Evolutionary conservation across 2,329 filamentous ascomycete species (phyloP).

Genomic region (Pyrenophora graminea): DNA sequence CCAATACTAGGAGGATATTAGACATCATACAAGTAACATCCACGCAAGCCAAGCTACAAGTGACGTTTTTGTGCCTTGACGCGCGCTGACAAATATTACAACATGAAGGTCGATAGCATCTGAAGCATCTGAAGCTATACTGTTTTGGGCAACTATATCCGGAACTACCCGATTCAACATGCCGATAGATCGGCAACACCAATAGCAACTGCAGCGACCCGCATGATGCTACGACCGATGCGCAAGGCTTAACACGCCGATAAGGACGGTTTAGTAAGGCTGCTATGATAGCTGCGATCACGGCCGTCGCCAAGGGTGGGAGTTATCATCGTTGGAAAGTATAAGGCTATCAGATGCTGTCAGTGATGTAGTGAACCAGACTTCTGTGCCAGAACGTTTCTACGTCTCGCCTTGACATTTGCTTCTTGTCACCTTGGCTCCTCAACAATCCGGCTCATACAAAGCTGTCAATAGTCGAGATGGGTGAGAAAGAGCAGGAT

Average conservation of each 20-base stretch:
- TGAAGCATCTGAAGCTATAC: constrained; percentile 5
- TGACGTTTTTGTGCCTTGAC: neutral
- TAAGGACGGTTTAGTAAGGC: constrained; percentile 9
- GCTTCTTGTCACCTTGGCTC: neutral
- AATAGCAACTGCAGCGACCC: constrained; percentile 15
- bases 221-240: constrained; percentile 19
- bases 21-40: constrained; percentile 3
- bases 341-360: constrained; percentile 5
- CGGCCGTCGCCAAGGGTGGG: constrained; percentile 25
- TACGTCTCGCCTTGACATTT: too few species aligned
- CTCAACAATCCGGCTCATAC: neutral
- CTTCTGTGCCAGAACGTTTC: too few species aligned
- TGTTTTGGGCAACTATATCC: constrained; percentile 18
- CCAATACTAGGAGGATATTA: constrained; percentile 1
- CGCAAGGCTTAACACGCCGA: constrained; percentile 15
- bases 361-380: neutral
- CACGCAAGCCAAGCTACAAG: neutral
- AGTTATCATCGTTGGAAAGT: neutral
- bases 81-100: neutral
- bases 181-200: constrained; percentile 27
- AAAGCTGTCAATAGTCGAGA: constrained; percentile 3
- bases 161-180: constrained; percentile 26
- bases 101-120: neutral
- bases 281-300: constrained; percentile 20
- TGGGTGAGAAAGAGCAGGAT: constrained; percentile 30